Evolutionary conservation across 306 rosid species (phyloP).

Genomic region (Cucumis hystrix): DNA sequence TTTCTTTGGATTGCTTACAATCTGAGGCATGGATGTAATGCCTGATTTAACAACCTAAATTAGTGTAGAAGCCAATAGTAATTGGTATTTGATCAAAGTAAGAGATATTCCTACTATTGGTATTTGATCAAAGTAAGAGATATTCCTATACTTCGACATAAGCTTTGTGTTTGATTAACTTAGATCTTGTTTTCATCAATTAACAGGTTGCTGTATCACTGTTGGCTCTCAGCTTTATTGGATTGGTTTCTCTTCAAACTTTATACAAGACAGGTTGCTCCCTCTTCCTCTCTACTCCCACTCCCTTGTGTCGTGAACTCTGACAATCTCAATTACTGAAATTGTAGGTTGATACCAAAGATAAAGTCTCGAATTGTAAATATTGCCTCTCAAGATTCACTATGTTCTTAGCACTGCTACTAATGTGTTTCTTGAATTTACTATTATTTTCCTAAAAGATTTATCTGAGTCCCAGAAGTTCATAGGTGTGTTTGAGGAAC

Average conservation of each 20-base stretch:
- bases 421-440: neutral
- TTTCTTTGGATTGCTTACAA: neutral
- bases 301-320: neutral
- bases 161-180: neutral
- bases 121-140: neutral
- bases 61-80: neutral
- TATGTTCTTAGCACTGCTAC: neutral
- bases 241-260: slow-evolving; percentile 51
- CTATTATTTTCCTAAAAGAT: neutral
- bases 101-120: neutral
- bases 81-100: neutral
- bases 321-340: too few relatives aligned
- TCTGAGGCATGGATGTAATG: neutral
- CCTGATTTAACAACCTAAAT: neutral
- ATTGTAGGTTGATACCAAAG: neutral
- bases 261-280: slow-evolving; percentile 54
- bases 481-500: neutral
- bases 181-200: slow-evolving; percentile 16
- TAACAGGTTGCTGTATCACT: slow-evolving; percentile 54
- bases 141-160: neutral
- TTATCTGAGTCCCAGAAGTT: neutral
- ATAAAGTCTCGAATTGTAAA: neutral
- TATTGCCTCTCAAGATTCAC: neutral
- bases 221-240: slow-evolving; percentile 58
- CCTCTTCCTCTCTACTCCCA: neutral